phyloP scores from a whole-genome alignment of 805 yeast genomes.

The Starmerella roubikii region DNA sequence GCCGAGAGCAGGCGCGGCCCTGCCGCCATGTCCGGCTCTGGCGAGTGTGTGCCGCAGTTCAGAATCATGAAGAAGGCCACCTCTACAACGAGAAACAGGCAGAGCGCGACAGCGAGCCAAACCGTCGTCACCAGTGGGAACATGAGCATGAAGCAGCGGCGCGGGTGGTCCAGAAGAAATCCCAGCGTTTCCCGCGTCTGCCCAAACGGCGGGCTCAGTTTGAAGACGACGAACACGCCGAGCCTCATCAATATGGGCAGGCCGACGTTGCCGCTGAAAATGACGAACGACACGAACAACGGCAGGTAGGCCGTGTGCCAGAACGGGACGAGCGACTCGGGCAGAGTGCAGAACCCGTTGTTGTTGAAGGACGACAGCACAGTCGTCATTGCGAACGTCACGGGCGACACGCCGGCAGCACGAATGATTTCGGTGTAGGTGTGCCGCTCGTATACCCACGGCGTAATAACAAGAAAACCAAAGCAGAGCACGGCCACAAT shows the following conservation, averaged over 20 bases:
- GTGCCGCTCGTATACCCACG: constrained; percentile 34
- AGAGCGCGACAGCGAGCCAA: constrained; percentile 69
- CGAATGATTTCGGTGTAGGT: constrained; percentile 27
- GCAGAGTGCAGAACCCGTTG: constrained; percentile 68
- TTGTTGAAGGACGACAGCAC: constrained; percentile 72
- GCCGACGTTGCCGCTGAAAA: constrained; percentile 88
- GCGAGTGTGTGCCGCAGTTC: constrained; percentile 36
- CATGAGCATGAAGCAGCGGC: constrained; percentile 86
- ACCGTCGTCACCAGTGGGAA: constrained; percentile 91
- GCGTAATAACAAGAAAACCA: constrained; percentile 33
- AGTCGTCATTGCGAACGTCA: constrained; percentile 92
- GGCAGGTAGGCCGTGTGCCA: constrained; percentile 50
- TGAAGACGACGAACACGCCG: constrained; percentile 67
- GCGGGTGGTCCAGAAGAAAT: constrained; percentile 84
- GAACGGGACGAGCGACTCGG: constrained; percentile 66
- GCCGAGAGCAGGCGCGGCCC: constrained; percentile 73
- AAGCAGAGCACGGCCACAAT: constrained; percentile 67
- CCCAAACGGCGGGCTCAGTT: constrained; percentile 43
- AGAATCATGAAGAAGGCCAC: constrained; percentile 65
- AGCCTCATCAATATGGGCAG: constrained; percentile 75
- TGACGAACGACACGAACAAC: constrained; percentile 50
- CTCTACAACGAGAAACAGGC: constrained; percentile 62
- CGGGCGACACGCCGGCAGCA: constrained; percentile 49
- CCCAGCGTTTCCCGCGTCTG: constrained; percentile 54
- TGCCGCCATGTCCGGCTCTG: constrained; percentile 40